Base-by-base conservation (phyloP, 2,329 filamentous ascomycete genomes). In the Hypoxylon sp. region DNA sequence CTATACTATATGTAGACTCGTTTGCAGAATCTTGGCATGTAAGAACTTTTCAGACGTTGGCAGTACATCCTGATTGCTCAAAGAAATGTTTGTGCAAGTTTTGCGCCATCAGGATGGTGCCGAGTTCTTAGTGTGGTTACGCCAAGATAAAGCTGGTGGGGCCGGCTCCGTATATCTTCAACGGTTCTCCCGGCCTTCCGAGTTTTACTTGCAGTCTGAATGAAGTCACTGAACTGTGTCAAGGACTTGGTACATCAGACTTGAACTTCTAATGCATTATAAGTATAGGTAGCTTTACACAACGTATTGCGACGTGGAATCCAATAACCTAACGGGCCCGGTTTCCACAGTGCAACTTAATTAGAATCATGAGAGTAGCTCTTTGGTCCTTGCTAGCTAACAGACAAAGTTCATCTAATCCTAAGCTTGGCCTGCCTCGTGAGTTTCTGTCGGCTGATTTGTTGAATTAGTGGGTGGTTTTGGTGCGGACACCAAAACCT, bases 121-220 rank as follows among this genome's bases (percentile, higher is more conserved):
- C 61, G 66, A 66, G 22, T 35, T 3, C 46, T 44, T 67, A 68
- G 64, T 42, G 63, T 65, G 33, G 55, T 37, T 50, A 33, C 62
- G 54, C 69, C 55, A 69, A 52, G 35, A 56, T 44, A 62, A 60
- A 67, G 35, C 50, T 62, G 33, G 53, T 54, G 56, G 56, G 39
- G 48, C 46, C 48, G 24, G 50, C 54, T 56, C 51, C 47, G 63
- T 65, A 65, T 58, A 37, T 64, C 29, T 52, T 57, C 51, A 55
- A 71, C 63, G 60, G 71, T 51, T 61, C 67, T 67, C 64, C 67
- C 69, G 71, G 57, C 33, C 63, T 65, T 72, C 67, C 69, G 69
- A 67, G 29, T 55, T 55, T 24, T 65, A 33, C 24, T 31, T 13
- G 17, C 10, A 39, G 29, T 13, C 13, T 53, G 22, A 39, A 55